Conservation (phyloP, 2,329 filamentous ascomycete genomes). For the Neoscytalidium dimidiatum region DNA sequence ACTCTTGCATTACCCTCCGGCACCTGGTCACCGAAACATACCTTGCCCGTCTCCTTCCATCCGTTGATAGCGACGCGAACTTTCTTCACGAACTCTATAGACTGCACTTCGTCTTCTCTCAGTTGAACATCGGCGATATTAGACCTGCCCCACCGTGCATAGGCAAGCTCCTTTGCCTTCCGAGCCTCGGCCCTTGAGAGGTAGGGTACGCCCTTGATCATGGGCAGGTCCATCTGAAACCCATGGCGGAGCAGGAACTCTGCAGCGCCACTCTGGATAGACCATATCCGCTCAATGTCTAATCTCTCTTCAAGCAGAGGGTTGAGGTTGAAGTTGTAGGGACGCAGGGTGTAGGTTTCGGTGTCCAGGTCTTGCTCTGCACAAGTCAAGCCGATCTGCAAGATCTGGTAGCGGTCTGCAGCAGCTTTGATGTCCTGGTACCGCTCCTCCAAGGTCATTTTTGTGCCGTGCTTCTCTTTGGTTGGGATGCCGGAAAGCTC, state of each 20-base stretch:
- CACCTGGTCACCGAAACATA: slow-evolving; percentile 19
- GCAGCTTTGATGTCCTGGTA: slow-evolving; percentile 63
- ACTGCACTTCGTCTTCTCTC: slow-evolving; percentile 54
- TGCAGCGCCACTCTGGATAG: slow-evolving; percentile 60
- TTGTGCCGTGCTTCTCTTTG: slow-evolving; percentile 30
- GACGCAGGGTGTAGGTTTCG: slow-evolving; percentile 60
- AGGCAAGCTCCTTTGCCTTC: slow-evolving; percentile 47
- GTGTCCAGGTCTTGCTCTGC: slow-evolving; percentile 56
- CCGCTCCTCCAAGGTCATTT: slow-evolving; percentile 58
- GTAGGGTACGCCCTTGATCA: slow-evolving; percentile 61
- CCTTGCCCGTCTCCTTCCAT: slow-evolving; percentile 45
- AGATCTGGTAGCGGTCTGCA: slow-evolving; percentile 63
- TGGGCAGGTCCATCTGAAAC: slow-evolving; percentile 61
- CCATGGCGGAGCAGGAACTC: slow-evolving; percentile 61
- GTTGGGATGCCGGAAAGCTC: slow-evolving; percentile 66
- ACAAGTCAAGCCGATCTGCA: slow-evolving; percentile 68
- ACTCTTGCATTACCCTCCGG: background rate
- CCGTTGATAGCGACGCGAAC: slow-evolving; percentile 48
- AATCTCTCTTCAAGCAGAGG: slow-evolving; percentile 57
- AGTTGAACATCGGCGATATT: slow-evolving; percentile 50
- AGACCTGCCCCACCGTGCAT: slow-evolving; percentile 45
- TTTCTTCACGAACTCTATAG: slow-evolving; percentile 53
- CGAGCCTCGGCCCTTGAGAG: slow-evolving; percentile 61
- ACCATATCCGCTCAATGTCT: slow-evolving; percentile 62
- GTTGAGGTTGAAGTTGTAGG: slow-evolving; percentile 66